Conservation (phyloP, 495 filamentous ascomycete species). For the Aspergillus wentii region DNA sequence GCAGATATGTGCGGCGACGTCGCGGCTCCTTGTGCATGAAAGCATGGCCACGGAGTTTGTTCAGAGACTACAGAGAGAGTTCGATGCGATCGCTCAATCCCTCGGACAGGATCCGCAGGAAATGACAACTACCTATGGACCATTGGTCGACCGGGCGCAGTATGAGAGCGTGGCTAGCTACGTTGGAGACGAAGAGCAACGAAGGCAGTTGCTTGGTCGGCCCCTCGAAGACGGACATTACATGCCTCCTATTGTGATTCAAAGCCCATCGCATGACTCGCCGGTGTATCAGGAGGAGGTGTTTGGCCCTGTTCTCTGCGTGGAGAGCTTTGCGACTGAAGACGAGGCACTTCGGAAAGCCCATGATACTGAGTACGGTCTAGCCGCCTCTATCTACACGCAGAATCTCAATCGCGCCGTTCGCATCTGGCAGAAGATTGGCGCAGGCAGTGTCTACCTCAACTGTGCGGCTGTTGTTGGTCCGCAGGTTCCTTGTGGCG, state of each 20-base stretch:
- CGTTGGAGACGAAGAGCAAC: conserved; percentile 62
- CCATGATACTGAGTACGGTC: no score
- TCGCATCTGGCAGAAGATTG: no score
- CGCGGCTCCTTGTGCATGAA: conserved; percentile 8
- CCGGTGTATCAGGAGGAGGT: conserved; percentile 38
- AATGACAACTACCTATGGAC: conserved; percentile 75
- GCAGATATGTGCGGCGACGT: conserved; percentile 7
- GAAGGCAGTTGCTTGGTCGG: conserved; percentile 17
- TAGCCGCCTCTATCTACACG: no score
- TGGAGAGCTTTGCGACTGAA: conserved; percentile 36
- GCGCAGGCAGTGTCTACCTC: no score
- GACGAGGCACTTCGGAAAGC: no score
- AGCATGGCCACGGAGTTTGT: conserved; percentile 78
- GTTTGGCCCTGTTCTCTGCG: conserved; percentile 44
- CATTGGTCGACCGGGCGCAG: conserved; percentile 77
- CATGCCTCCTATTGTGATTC: conserved; percentile 37
- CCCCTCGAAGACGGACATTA: conserved; percentile 31
- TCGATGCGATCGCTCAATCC: conserved; percentile 12
- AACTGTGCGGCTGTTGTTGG: no score
- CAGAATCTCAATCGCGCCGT: no score
- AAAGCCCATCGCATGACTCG: conserved; percentile 18
- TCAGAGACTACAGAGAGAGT: conserved; percentile 64
- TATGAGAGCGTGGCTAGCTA: conserved; percentile 67
- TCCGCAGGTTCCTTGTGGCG: no score
- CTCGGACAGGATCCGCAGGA: conserved; percentile 82